A percentile compares a stretch with the other conserved stretches of the same genome.
These are phyloP conservation scores for Amoebophrya sp. DNA, from an alignment of 169 alveolate genomes.

Conservation along the genomic window DNA sequence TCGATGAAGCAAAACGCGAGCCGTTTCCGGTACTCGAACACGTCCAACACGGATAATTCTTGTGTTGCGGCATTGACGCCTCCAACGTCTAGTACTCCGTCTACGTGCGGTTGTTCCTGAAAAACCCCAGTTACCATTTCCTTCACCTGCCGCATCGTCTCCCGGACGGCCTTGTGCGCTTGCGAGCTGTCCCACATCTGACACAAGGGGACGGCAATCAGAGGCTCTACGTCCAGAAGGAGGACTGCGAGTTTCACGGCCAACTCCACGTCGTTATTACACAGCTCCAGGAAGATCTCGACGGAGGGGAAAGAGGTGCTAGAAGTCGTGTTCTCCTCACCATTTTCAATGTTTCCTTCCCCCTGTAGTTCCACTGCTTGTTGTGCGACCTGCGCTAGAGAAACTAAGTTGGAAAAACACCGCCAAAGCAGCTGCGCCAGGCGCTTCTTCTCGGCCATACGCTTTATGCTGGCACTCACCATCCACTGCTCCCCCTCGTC, in stretches of 20 bases:
- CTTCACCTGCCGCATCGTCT: neutral
- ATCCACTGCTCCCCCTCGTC: neutral
- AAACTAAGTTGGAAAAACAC: neutral
- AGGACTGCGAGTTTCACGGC: neutral
- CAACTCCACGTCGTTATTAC: neutral
- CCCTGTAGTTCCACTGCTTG: too few species aligned
- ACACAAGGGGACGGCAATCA: neutral
- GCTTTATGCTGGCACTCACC: neutral
- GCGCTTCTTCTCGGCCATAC: neutral
- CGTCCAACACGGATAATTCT: neutral
- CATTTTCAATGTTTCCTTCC: too few species aligned
- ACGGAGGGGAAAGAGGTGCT: neutral
- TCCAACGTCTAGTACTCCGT: neutral
- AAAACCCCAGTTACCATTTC: neutral
- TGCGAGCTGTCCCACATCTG: neutral
- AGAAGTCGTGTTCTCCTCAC: neutral
- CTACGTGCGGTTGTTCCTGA: neutral
- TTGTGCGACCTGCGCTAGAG: too few species aligned
- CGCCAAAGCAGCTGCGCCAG: neutral
- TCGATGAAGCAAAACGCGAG: slow-evolving; percentile 9
- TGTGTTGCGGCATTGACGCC: neutral
- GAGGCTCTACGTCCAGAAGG: neutral
- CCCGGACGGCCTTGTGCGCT: neutral
- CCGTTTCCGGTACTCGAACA: neutral
- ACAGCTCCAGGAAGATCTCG: neutral